Evolutionary conservation across 2,329 filamentous ascomycete genomes (phyloP).

Genomic region (Lachnellula cervina): DNA sequence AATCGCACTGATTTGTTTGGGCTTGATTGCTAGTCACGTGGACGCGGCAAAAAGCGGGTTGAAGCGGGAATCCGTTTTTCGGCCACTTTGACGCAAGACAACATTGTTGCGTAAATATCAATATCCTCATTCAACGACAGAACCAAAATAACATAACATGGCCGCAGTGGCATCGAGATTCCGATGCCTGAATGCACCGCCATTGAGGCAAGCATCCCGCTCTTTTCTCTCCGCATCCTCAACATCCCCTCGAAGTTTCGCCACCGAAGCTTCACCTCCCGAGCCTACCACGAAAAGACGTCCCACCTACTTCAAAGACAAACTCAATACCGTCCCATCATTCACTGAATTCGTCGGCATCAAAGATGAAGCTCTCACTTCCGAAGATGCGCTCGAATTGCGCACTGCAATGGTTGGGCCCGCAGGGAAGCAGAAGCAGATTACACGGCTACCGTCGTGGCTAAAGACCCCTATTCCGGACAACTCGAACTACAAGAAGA

Average conservation of each 20-base stretch:
- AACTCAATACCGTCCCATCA: slow-evolving; percentile 42
- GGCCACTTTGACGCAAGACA: no score
- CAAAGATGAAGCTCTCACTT: slow-evolving; percentile 40
- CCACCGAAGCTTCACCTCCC: slow-evolving; percentile 24
- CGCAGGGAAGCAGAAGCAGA: slow-evolving; percentile 56
- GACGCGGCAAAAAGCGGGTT: no score
- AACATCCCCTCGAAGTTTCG: slow-evolving; percentile 22
- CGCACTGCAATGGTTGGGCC: slow-evolving; percentile 61
- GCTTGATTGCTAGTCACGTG: no score
- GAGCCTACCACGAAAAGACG: slow-evolving; percentile 24
- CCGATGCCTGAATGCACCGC: slow-evolving; percentile 27
- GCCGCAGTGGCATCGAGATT: slow-evolving; percentile 25
- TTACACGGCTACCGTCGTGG: slow-evolving; percentile 81
- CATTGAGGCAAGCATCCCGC: slow-evolving; percentile 21
- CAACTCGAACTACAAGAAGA: slow-evolving; percentile 81
- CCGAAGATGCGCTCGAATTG: slow-evolving; percentile 54
- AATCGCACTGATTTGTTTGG: no score
- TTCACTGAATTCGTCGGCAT: slow-evolving; percentile 53
- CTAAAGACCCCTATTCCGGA: slow-evolving; percentile 93
- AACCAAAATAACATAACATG: slow-evolving; percentile 11
- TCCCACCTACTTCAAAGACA: slow-evolving; percentile 34
- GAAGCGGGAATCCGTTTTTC: no score
- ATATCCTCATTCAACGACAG: no score
- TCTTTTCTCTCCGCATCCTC: slow-evolving; percentile 15
- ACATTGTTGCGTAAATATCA: no score